phyloP scores from a whole-genome alignment of 805 yeast genomes.

The Ogataea methanolica region DNA sequence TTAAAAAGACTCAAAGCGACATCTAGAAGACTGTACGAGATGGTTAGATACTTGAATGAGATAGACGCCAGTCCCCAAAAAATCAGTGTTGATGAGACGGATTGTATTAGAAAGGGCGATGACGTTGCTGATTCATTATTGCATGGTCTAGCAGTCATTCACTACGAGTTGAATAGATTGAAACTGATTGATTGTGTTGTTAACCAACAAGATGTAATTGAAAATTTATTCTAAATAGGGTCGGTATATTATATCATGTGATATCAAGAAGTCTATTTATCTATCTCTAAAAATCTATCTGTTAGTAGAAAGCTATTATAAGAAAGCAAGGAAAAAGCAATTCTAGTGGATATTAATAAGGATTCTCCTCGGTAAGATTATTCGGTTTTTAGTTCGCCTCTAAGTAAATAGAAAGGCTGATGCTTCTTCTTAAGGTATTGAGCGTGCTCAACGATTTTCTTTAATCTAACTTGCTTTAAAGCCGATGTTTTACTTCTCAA shows the following conservation, averaged over 20 bases:
- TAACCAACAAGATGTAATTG: neutral
- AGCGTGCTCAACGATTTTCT: constrained; percentile 26
- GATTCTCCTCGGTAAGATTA: no score
- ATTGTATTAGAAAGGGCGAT: constrained; percentile 43
- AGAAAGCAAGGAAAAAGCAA: no score
- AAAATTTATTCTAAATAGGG: no score
- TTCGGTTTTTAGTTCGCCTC: constrained; percentile 9
- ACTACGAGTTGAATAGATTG: constrained; percentile 36
- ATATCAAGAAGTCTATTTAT: no score
- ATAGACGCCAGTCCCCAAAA: constrained; percentile 5
- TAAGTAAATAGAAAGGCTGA: constrained; percentile 21
- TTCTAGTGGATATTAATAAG: no score
- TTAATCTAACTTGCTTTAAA: constrained; percentile 26
- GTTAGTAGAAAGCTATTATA: no score
- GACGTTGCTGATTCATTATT: constrained; percentile 64
- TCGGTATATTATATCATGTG: no score
- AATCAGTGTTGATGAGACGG: constrained; percentile 8
- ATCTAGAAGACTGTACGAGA: constrained; percentile 25
- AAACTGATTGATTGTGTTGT: constrained; percentile 5
- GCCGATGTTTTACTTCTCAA: constrained; percentile 22
- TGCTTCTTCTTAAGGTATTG: constrained; percentile 18
- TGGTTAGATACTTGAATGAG: constrained; percentile 21
- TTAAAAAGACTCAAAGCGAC: constrained; percentile 5
- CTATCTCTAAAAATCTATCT: no score
- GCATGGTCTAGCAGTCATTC: constrained; percentile 49